Conservation (phyloP, 2,329 filamentous ascomycete species). For the Colletotrichum orbiculare region DNA sequence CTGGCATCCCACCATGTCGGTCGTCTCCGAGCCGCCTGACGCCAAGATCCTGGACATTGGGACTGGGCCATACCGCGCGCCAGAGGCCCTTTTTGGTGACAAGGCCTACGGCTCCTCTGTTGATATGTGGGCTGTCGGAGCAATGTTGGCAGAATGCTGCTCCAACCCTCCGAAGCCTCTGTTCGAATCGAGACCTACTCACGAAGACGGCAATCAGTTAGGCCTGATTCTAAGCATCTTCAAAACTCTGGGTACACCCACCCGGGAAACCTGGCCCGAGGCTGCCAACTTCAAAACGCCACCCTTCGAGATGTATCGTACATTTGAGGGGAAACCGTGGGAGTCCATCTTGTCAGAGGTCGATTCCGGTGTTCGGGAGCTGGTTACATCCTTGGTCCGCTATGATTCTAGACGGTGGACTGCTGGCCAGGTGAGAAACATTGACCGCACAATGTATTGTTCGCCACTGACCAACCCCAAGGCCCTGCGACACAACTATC, state of each 20-base stretch:
- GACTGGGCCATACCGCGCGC: constrained; percentile 89
- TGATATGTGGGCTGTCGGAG: constrained; percentile 91
- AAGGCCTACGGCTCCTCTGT: constrained; percentile 76
- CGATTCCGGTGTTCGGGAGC: constrained; percentile 67
- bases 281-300: constrained; percentile 73
- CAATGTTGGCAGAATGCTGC: constrained; percentile 82
- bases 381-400: constrained; percentile 75
- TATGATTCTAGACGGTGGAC: constrained; percentile 79
- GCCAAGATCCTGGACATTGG: constrained; percentile 92
- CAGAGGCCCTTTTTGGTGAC: constrained; percentile 90
- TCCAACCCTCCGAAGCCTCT: constrained; percentile 68
- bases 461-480: constrained; percentile 14
- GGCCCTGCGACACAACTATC: constrained; percentile 30
- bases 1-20: constrained; percentile 74
- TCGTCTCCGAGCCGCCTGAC: constrained; percentile 69
- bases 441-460: neutral
- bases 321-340: constrained; percentile 78
- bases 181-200: constrained; percentile 79
- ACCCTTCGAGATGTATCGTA: constrained; percentile 90
- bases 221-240: constrained; percentile 94
- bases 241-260: constrained; percentile 88
- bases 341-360: constrained; percentile 73
- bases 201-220: constrained; percentile 90
- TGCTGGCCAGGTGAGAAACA: constrained; percentile 59
- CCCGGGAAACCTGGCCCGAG: constrained; percentile 84